These are phyloP conservation scores for Blumeria graminis DNA, from an alignment of 2,329 filamentous ascomycete species.

Conservation along the genomic window DNA sequence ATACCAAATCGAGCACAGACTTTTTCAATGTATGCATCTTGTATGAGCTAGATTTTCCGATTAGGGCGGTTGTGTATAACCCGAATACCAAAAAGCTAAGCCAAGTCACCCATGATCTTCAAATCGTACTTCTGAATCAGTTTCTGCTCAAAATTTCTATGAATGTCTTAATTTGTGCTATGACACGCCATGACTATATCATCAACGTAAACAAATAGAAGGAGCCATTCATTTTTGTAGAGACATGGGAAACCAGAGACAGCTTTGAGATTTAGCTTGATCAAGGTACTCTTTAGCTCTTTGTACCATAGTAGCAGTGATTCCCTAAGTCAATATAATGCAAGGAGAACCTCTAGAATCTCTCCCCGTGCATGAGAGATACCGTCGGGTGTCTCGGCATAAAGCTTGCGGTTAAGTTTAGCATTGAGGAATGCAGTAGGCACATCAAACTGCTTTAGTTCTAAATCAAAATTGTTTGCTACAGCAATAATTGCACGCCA, in stretches of 20 bases:
- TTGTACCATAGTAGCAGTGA: too few species aligned
- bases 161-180: neutral
- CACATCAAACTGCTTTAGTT: neutral
- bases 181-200: neutral
- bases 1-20: too few species aligned
- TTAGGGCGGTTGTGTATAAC: neutral
- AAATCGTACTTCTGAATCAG: neutral
- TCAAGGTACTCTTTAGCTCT: too few species aligned
- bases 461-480: neutral
- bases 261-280: too few species aligned
- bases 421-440: neutral
- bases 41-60: neutral
- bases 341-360: too few species aligned
- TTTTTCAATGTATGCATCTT: too few species aligned
- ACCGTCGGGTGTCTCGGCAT: too few species aligned
- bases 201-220: neutral
- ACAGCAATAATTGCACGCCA: neutral
- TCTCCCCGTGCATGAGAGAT: too few species aligned
- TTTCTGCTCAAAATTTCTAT: neutral
- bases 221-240: too few species aligned
- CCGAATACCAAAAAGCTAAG: neutral
- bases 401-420: too few species aligned
- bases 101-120: neutral
- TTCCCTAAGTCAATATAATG: too few species aligned
- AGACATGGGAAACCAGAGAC: too few species aligned